These are phyloP conservation scores for Petunia axillaris DNA, from an alignment of 257 asterid genomes.

Conservation along the genomic window DNA sequence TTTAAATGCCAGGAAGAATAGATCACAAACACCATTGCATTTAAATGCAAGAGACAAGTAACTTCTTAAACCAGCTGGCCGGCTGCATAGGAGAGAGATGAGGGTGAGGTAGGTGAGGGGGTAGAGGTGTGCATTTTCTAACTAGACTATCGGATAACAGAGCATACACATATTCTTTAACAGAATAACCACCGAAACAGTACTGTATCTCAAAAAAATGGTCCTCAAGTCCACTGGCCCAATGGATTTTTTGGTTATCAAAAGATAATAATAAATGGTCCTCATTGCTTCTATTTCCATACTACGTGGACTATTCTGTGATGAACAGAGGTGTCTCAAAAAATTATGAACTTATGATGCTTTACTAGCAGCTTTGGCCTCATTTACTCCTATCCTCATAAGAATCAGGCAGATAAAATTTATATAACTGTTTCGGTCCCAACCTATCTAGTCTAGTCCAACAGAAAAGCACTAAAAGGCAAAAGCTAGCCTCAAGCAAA, in stretches of 20 bases:
- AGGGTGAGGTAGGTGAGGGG: not conserved
- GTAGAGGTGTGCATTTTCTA: not conserved
- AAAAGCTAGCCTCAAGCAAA: constrained; percentile 5
- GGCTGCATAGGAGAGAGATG: not conserved
- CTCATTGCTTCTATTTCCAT: not conserved
- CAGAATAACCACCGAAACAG: not conserved
- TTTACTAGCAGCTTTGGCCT: constrained; percentile 2
- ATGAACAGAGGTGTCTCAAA: not conserved
- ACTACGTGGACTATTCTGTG: not conserved
- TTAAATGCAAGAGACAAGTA: constrained; percentile 7
- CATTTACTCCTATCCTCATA: constrained; percentile 9
- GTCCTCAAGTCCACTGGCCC: not conserved
- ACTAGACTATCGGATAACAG: not conserved
- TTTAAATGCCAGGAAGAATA: not conserved
- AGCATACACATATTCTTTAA: not conserved
- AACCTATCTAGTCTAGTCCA: constrained; percentile 8
- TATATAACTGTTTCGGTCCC: not conserved
- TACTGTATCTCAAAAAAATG: not conserved
- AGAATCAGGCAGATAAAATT: not conserved
- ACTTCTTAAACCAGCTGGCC: not conserved
- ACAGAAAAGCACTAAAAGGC: not conserved
- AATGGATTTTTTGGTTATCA: too few species aligned
- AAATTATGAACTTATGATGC: not conserved
- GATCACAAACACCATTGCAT: constrained; percentile 14
- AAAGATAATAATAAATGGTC: not conserved